A percentile compares a stretch with the other conserved stretches of the same genome.
These are phyloP conservation scores for Candida neerlandica DNA, from an alignment of 1,139 yeast genomes.

Conservation along the genomic window DNA sequence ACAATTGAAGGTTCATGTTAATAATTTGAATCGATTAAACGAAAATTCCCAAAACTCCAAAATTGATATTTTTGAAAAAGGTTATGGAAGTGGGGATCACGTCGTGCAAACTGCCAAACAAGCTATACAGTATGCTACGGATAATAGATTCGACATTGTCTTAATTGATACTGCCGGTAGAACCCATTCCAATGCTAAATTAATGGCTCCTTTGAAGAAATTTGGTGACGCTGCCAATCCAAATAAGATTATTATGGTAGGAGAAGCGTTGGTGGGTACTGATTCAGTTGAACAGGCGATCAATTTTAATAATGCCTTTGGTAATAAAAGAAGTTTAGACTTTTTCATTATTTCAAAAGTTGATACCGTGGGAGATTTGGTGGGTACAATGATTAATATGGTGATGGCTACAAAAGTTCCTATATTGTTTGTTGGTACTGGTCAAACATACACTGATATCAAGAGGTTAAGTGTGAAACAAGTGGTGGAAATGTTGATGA, in stretches of 20 bases:
- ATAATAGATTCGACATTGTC: conserved; percentile 73
- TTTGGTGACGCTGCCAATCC: conserved; percentile 97
- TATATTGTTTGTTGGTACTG: conserved; percentile 92
- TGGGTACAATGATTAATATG: conserved; percentile 97
- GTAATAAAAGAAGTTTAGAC: conserved; percentile 77
- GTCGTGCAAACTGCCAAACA: conserved; percentile 94
- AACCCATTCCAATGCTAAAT: conserved; percentile 90
- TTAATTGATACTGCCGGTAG: conserved; percentile 97
- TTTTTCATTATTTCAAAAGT: conserved; percentile 94
- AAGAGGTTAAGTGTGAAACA: conserved; percentile 90
- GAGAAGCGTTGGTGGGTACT: conserved; percentile 96
- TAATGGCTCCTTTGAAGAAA: conserved; percentile 94
- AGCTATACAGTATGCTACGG: conserved; percentile 72
- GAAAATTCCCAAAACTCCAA: conserved; percentile 37
- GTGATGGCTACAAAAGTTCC: conserved; percentile 97
- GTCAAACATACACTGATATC: conserved; percentile 94
- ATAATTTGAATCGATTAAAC: conserved; percentile 64
- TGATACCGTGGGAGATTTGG: conserved; percentile 95
- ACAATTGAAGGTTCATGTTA: conserved; percentile 91
- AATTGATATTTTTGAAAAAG: conserved; percentile 88
- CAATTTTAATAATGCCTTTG: conserved; percentile 92
- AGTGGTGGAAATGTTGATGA: conserved; percentile 86
- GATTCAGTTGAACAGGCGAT: conserved; percentile 96
- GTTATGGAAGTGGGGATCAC: conserved; percentile 93
- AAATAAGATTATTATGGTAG: conserved; percentile 96